Evolutionary conservation across 192 early-diverging fungal species (phyloP), one percentile per base, ranked within the genome.

Genomic region (Coemansia sp.): DNA sequence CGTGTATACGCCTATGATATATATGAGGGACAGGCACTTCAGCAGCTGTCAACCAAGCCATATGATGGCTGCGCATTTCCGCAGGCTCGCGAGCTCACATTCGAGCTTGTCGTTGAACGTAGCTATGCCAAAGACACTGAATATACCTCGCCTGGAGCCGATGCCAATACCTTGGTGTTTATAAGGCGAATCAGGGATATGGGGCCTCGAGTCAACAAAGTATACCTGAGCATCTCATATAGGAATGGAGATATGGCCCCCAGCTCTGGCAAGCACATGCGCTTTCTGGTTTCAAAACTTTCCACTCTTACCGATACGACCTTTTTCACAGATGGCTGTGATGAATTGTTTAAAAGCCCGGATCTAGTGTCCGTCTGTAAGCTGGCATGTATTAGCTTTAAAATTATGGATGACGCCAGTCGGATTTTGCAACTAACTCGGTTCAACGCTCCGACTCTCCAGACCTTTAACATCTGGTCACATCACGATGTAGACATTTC

Each of bases 171-270:
- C 0, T 8, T 1, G 14, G 25, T 14, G 3, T 58, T 58, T 14
- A 29, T 19, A 0, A 0, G 36, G 14, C 55, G 31, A 9, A 27
- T 58, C 14, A 58, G 36, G 32, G 10, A 58, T 3, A 58, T 58
- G 17, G 0, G 1, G 3, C 55, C 55, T 6, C 32, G 25, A 14
- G 15, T 34, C 19, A 11, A 14, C 29, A 5, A 58, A 0, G 17
- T 58, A 12, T 10, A 34, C n/a, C 0, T 31, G 0, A 3, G 10
- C 14, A 41, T 41, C 39, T 0, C 11, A 0, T 0, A 23, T 23
- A 10, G 0, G 11, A 0, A 6, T 1, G 39, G 39, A 0, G 4
- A 41, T 0, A 0, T 2, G 0, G 39, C 0, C 2, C 0, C 39
- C 2, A 1, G 4, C 39, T 41, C 14, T 15, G 14, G 39, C 39